Evolutionary conservation across 2,329 filamentous ascomycete genomes (phyloP).

Genomic region (Scleromitrula shiraiana): DNA sequence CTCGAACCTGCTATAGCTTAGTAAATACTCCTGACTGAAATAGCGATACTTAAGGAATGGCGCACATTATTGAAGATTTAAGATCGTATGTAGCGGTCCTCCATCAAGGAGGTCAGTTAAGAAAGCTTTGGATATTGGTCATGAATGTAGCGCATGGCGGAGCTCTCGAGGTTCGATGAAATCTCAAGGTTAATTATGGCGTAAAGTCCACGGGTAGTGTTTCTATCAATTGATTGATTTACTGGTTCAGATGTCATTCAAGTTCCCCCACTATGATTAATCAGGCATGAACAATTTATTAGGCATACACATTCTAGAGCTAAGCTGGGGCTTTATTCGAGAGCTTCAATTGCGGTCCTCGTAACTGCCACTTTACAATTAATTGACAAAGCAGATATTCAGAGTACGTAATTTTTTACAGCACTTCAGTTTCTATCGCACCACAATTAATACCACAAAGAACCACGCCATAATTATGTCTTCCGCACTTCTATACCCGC

Average conservation of each 20-base stretch:
- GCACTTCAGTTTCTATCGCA: no score
- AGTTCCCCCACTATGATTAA: no score
- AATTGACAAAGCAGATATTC: not conserved
- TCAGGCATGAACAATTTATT: no score
- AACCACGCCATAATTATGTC: slow-evolving; percentile 34
- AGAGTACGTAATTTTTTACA: no score
- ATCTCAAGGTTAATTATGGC: not conserved
- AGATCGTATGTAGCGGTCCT: not conserved
- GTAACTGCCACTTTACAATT: not conserved
- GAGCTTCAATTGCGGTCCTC: not conserved
- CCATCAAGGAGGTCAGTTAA: slow-evolving; percentile 7
- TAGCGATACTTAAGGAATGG: not conserved
- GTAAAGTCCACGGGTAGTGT: not conserved
- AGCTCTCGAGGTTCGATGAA: not conserved
- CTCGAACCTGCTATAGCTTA: slow-evolving; percentile 67
- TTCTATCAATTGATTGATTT: no score
- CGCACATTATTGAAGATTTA: slow-evolving; percentile 13
- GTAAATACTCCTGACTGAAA: not conserved
- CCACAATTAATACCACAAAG: not conserved
- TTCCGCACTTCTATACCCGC: slow-evolving; percentile 47
- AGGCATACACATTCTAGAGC: no score
- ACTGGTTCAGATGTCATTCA: no score
- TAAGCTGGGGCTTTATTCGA: no score
- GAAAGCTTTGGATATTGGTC: not conserved
- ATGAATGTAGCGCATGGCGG: slow-evolving; percentile 2